Base-by-base conservation (phyloP, 1,284 basidiomycete species). In the Neonothopanus nambi region DNA sequence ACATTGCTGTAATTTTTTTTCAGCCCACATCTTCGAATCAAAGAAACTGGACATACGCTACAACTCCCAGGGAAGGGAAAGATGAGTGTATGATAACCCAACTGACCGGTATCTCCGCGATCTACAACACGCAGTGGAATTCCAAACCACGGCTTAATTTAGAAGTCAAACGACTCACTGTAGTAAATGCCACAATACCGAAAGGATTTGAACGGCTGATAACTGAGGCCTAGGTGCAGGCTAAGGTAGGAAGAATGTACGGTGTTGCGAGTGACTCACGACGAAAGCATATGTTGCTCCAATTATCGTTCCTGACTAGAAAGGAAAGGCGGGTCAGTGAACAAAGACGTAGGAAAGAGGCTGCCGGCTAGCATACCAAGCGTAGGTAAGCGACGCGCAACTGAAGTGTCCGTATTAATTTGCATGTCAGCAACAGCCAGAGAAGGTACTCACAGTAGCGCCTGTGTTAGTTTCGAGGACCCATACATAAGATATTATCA, bases 391-490 rank as follows among this genome's bases (percentile, higher is more conserved):
- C 74, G 11, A 75, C 70, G 40, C 77, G 67, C 71, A 75, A 78
- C 66, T 67, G 38, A 23, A 33, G 35, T 20, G 1, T 30, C 47
- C 11, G 18, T 11, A 21, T 18, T 9, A 35, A 12, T 13, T 13
- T 21, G 18, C 12, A 17, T 20, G 5, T 0, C 5, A 37, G 21
- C 5, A 37, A 7, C 35, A 38, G 15, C 18, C 24, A 20, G 20
- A 37, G 20, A 24, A 18, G n/a, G 26, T 7, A 51, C 65, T 55
- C 33, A 67, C 67, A 9, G 78, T 80, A 39, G 78, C 77, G 13
- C 78, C 79, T 0, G 75, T 77, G 57, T 77, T 80, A 8, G 76
- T 78, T 57, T 80, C 76, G 28, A 80, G 65, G 1, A 80, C 77
- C 76, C 77, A 79, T 1, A 79, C 63, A 61, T 77, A 79, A 26